These are phyloP conservation scores for Chimonanthus salicifolius DNA, from an alignment of 164 flowering plant species.

Conservation along the genomic window DNA sequence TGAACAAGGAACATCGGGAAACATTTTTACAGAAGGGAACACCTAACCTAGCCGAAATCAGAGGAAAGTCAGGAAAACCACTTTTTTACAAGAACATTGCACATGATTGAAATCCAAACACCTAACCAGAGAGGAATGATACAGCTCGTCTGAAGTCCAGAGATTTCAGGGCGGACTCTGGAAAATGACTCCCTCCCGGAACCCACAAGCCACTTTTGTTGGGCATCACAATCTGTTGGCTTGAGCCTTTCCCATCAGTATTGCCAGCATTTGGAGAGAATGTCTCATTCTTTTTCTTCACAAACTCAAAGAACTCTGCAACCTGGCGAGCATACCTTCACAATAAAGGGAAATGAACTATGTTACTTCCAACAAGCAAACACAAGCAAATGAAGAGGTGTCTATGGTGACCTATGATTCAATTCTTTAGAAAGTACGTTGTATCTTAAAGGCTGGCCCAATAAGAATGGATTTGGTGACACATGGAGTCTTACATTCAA, in stretches of 20 bases:
- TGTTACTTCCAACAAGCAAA: too few relatives aligned
- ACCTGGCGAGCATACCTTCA: conserved; percentile 96
- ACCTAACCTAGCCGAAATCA: not conserved
- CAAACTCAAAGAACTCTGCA: conserved; percentile 87
- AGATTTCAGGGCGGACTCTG: conserved; percentile 53
- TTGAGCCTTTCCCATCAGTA: conserved; percentile 11
- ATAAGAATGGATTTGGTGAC: too few relatives aligned
- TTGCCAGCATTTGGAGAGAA: conserved; percentile 21
- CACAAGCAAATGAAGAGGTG: too few relatives aligned
- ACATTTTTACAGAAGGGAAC: conserved; percentile 1
- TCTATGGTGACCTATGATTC: too few relatives aligned
- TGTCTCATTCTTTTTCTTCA: conserved; percentile 74
- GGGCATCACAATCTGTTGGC: conserved; percentile 46
- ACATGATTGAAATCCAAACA: not conserved
- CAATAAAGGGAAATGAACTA: not conserved
- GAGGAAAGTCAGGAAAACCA: not conserved
- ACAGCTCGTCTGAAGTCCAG: conserved; percentile 66
- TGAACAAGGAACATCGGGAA: not conserved
- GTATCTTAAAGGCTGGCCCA: too few relatives aligned
- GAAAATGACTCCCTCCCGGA: conserved; percentile 50
- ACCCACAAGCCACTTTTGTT: conserved; percentile 54
- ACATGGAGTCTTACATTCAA: too few relatives aligned
- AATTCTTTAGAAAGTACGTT: too few relatives aligned
- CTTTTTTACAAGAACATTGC: not conserved
- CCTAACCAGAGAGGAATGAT: conserved; percentile 52